Evolutionary conservation across 371 early-diverging fungal species (phyloP).

Genomic region (Nosema muscidifuracis): DNA sequence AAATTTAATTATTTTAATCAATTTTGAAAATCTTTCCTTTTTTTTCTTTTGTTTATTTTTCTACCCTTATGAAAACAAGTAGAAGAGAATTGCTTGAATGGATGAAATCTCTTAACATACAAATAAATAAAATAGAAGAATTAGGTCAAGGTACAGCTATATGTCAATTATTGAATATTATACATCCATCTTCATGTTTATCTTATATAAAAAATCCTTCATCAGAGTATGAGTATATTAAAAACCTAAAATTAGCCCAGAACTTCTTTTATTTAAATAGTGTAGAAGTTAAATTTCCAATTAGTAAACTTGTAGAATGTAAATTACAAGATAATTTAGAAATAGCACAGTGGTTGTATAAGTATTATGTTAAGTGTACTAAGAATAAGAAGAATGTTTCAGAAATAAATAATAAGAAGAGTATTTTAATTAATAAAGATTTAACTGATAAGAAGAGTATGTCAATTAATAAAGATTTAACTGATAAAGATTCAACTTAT

Average conservation of each 20-base stretch:
- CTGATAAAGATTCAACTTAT: no score
- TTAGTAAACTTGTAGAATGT: constrained; percentile 41
- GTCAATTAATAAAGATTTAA: background rate
- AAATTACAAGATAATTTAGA: constrained; percentile 53
- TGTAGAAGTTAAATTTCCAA: constrained; percentile 37
- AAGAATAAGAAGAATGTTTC: background rate
- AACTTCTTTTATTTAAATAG: constrained; percentile 17
- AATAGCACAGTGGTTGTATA: constrained; percentile 45
- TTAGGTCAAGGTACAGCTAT: constrained; percentile 37
- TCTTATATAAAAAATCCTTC: constrained; percentile 21
- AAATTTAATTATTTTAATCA: no score
- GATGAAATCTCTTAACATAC: constrained; percentile 15
- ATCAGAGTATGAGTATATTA: constrained; percentile 23
- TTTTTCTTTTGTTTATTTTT: background rate
- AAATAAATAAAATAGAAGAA: constrained; percentile 31
- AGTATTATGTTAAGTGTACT: constrained; percentile 13
- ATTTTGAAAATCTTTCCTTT: no score
- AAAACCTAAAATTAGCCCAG: constrained; percentile 38
- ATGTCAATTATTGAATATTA: constrained; percentile 16
- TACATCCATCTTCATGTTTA: constrained; percentile 4
- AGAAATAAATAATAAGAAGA: background rate
- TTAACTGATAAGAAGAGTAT: background rate
- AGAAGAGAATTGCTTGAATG: constrained; percentile 24
- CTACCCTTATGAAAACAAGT: constrained; percentile 18
- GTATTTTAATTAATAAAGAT: background rate